Conservation (phyloP, 176 grass and related monocot genomes). For the Carex kokanica region DNA sequence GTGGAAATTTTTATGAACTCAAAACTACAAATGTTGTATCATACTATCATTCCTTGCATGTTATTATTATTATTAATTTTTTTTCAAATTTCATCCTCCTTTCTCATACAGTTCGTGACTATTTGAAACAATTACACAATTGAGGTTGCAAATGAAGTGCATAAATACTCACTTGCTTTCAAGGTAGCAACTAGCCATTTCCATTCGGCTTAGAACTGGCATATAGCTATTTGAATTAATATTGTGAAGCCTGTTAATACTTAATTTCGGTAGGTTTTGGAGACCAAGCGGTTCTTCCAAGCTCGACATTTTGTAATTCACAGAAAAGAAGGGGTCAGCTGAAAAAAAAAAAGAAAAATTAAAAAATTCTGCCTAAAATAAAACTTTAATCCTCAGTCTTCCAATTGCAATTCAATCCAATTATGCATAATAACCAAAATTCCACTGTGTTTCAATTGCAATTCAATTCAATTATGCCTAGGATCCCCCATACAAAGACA, state of each 20-base stretch:
- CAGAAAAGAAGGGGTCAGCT: constrained; percentile 3
- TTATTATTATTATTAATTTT: neutral
- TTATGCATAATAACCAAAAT: neutral
- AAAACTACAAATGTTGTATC: neutral
- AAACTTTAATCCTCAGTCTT: neutral
- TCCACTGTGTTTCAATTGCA: neutral
- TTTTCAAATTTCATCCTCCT: neutral
- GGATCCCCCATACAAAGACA: neutral
- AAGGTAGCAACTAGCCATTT: constrained; percentile 32
- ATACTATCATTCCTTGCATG: neutral
- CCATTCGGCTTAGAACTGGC: constrained; percentile 32
- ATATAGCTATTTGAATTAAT: constrained; percentile 35
- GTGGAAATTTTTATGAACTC: neutral
- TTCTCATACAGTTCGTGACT: neutral
- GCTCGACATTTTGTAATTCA: constrained; percentile 62
- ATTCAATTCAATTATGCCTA: neutral
- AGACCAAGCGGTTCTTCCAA: constrained; percentile 72
- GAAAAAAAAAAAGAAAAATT: neutral
- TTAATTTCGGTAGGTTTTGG: constrained; percentile 69
- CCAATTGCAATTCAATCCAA: constrained; percentile 10
- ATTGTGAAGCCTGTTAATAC: constrained; percentile 60
- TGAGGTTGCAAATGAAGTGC: neutral
- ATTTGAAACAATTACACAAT: constrained; percentile 9
- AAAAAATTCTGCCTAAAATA: neutral
- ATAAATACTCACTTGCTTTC: constrained; percentile 51